A percentile compares a stretch with the other conserved stretches of the same genome.
phyloP scores from a whole-genome alignment of 805 yeast species.

The Candida sanyiensis region DNA sequence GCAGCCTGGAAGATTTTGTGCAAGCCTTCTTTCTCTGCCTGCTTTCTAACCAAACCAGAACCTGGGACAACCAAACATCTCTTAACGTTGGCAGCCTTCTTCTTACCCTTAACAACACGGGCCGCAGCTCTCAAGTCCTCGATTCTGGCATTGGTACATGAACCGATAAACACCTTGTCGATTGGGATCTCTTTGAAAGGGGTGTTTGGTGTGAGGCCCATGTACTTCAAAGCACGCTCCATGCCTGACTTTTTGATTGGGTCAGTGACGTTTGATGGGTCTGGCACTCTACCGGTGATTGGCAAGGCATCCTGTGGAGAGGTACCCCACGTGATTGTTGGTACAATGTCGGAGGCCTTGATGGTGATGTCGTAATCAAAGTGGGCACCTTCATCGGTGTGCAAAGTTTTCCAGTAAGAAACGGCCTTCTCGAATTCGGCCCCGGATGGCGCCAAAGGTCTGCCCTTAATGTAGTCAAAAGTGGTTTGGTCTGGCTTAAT shows the following conservation, averaged over 20 bases:
- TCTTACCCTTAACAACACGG: conserved; percentile 81
- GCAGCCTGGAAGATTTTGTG: conserved; percentile 87
- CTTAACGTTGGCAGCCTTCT: conserved; percentile 75
- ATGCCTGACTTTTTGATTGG: conserved; percentile 76
- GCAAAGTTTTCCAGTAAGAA: conserved; percentile 81
- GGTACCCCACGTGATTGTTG: conserved; percentile 99
- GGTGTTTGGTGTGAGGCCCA: conserved; percentile 83
- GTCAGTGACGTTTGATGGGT: conserved; percentile 69
- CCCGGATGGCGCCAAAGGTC: conserved; percentile 93
- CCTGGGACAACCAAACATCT: conserved; percentile 95
- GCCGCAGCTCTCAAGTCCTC: conserved; percentile 98
- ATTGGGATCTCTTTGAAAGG: conserved; percentile 69
- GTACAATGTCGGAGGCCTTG: conserved; percentile 79
- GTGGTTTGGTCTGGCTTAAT: conserved; percentile 92
- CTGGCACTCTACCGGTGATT: conserved; percentile 84
- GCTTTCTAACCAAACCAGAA: conserved; percentile 87
- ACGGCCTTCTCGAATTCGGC: conserved; percentile 94
- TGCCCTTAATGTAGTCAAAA: conserved; percentile 81
- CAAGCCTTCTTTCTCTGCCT: conserved; percentile 93
- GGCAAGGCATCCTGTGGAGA: conserved; percentile 99
- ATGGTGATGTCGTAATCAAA: conserved; percentile 82
- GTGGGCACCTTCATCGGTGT: conserved; percentile 83
- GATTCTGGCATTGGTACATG: conserved; percentile 96
- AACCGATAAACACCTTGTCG: conserved; percentile 96
- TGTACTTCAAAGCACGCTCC: conserved; percentile 86